Base-by-base conservation (phyloP, 1,284 basidiomycete genomes). In the Inonotus hispidus region DNA sequence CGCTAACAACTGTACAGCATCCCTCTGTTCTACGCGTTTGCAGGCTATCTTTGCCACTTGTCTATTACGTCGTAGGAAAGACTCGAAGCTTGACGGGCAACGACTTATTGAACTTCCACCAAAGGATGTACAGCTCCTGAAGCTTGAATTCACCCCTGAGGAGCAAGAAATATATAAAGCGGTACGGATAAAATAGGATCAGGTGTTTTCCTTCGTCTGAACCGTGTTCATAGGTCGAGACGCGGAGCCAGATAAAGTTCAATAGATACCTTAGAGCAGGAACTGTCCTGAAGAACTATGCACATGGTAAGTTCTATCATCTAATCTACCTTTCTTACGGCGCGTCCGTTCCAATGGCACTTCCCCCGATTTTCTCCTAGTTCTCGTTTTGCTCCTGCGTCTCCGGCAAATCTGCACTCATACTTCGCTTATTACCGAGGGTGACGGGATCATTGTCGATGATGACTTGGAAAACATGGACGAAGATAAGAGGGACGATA, bases 221-320 rank as follows among this genome's bases (percentile, higher is more conserved):
- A 19, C 62, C 13, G 43, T 55, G 7, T 47, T n/a, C 16, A 16
- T 50, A 81, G 80, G 75, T 85, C 35, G 84, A 87, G 68, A 73
- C 75, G 6, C 71, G 71, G n/a, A 77, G 78, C 38, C 85, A 86
- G 64, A 77, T 73, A 0, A 81, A 70, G 35, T 86, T 87, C 72
- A 87, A 85, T 65, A 73, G 77, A 19, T 87, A 77, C 72, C 72
- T 85, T 19, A 71, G 74, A 4, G 80, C 76, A 14, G 83, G 82
- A 3, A 84, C 82, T 0, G 82, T 84, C 8, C 68, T 85, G 50
- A 84, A 81, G 70, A 83, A 84, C 66, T 83, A 83, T 66, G 73
- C 74, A 52, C 77, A 82, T 68, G 71, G 73, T 70, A 45, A 23
- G 37, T 19, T 16, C 8, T n/a, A 43, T 5, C 35, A 6, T 29